Evolutionary conservation across 148 eudicot species (phyloP), one percentile per base, ranked within the genome.

Genomic region (Diospyros lotus): DNA sequence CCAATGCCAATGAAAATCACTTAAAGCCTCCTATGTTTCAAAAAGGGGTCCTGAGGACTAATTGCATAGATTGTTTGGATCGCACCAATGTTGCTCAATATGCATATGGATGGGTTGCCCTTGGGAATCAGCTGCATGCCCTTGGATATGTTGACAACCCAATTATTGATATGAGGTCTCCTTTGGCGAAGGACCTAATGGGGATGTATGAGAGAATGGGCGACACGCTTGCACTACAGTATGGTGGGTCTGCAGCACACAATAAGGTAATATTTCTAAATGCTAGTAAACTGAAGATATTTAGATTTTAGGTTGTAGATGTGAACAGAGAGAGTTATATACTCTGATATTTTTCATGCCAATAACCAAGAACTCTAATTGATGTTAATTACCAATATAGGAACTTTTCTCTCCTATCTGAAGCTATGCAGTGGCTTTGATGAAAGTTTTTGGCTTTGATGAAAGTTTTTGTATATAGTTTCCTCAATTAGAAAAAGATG

Each of bases 161-260:
- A 46, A 75, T 45, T 64, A 69, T 84, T 69, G 87, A 79, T 68
- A 74, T 88, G 62, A 86, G 86, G 68, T 79, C 81, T 74, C 71
- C 87, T 73, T 81, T 95, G 79, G 91, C 91, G 28, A 77, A 81
- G 78, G 87, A 88, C 15, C 56, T 95, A 50, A 89, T 95, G 98
- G 79, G 73, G 62, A 41, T 84, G 51, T 95, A 84, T 77, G 94
- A 95, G 80, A 85, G 76, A 66, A 93, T 95, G 87, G 99, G 98
- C 38, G 93, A 95, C 82, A 88, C 89, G 13, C 84, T 95, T 75
- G 89, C 99, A 12, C 77, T 80, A 60, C 99, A 95, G 61, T 93
- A 95, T 81, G 96, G 96, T 74, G 99, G 99, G 58, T 95, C 99
- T 51, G 87, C 99, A 15, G 97, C 99, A 39, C 99, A 93, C 75